Percentiles rank a stretch among this genome's conserved stretches.
phyloP scores from a whole-genome alignment of 2,329 filamentous ascomycete genomes.

The Didymella pinodella region DNA sequence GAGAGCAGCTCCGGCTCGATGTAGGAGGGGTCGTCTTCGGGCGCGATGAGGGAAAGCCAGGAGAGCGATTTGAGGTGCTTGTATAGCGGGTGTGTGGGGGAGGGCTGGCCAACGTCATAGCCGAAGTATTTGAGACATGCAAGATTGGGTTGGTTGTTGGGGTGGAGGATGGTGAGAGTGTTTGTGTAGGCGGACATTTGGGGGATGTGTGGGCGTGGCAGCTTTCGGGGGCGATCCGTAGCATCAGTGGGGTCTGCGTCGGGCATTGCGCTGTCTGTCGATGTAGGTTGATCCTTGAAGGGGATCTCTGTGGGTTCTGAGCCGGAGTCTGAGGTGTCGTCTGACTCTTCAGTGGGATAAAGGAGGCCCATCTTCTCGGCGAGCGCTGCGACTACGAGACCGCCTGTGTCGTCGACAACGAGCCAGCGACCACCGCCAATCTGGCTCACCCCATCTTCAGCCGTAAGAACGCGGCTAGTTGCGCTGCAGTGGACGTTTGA shows the following conservation, averaged over 20 bases:
- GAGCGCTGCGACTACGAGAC: conserved; percentile 80
- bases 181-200: conserved; percentile 74
- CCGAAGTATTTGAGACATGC: conserved; percentile 87
- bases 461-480: conserved; percentile 40
- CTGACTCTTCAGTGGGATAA: conserved; percentile 56
- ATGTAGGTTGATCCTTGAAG: not conserved
- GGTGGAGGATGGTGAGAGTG: conserved; percentile 81
- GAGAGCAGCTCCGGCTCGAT: conserved; percentile 68
- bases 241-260: conserved; percentile 33
- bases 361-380: conserved; percentile 90
- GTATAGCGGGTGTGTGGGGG: conserved; percentile 77
- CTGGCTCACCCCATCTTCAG: conserved; percentile 45
- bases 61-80: conserved; percentile 83
- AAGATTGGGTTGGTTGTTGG: conserved; percentile 86
- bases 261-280: conserved; percentile 27
- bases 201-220: conserved; percentile 48
- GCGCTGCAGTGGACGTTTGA: conserved; percentile 83
- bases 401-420: conserved; percentile 86
- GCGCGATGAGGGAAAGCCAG: conserved; percentile 89
- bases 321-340: conserved; percentile 36
- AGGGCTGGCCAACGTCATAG: conserved; percentile 73
- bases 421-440: conserved; percentile 72
- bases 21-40: conserved; percentile 77
- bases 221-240: conserved; percentile 30
- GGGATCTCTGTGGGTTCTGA: conserved; percentile 7